Conservation (phyloP, 1,284 basidiomycete genomes). For the Cryptococcus sp. region DNA sequence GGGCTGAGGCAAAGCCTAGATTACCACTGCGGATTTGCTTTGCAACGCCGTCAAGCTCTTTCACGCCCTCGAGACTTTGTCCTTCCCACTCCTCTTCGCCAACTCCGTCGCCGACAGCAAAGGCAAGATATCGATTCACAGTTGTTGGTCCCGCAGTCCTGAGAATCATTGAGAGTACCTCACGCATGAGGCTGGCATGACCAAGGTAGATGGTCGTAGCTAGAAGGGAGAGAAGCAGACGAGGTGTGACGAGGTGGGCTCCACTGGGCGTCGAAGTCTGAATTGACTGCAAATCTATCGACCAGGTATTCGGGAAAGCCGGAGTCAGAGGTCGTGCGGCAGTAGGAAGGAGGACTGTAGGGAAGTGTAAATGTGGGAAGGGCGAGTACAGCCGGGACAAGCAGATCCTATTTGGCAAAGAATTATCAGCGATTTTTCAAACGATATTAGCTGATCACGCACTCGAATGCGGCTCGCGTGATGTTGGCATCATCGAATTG, state of each 20-base stretch:
- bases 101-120: conserved; percentile 76
- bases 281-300: conserved; percentile 66
- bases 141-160: conserved; percentile 78
- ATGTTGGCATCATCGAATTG: conserved; percentile 83
- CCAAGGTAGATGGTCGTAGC: conserved; percentile 84
- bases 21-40: conserved; percentile 32
- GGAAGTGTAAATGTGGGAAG: conserved; percentile 71
- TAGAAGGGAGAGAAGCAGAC: conserved; percentile 80
- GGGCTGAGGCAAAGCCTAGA: not conserved
- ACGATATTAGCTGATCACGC: conserved; percentile 31
- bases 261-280: conserved; percentile 57
- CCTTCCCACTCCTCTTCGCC: conserved; percentile 56
- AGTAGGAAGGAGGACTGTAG: conserved; percentile 67
- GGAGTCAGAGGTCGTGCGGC: conserved; percentile 68
- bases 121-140: conserved; percentile 73
- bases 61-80: conserved; percentile 62
- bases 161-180: conserved; percentile 71
- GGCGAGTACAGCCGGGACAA: conserved; percentile 80
- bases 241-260: conserved; percentile 73
- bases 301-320: conserved; percentile 60
- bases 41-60: conserved; percentile 70
- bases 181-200: conserved; percentile 72
- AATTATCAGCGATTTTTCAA: conserved; percentile 2
- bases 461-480: conserved; percentile 67
- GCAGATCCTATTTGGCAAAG: conserved; percentile 62